Evolutionary conservation across 2,329 filamentous ascomycete species (phyloP).

Genomic region (Neodidymelliopsis sp.): DNA sequence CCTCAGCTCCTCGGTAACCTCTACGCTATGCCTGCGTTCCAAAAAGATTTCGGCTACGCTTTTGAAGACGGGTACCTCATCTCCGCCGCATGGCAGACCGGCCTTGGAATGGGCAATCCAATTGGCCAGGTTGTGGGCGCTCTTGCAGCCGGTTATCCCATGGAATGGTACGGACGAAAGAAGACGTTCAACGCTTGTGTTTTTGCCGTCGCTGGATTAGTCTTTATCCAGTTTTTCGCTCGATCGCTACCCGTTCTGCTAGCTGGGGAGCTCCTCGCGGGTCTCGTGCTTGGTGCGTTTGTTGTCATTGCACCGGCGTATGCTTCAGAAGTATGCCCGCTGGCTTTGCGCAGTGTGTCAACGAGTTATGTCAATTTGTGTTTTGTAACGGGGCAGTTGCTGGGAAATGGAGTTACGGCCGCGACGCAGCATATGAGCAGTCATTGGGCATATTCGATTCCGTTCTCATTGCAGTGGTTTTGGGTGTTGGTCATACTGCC

Average conservation of each 20-base stretch:
- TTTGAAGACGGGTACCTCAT: slow-evolving; percentile 40
- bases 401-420: slow-evolving; percentile 56
- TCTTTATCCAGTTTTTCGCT: slow-evolving; percentile 70
- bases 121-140: slow-evolving; percentile 66
- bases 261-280: slow-evolving; percentile 21
- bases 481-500: slow-evolving; percentile 71
- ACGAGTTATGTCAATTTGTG: slow-evolving; percentile 69
- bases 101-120: slow-evolving; percentile 59
- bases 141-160: slow-evolving; percentile 48
- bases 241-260: slow-evolving; percentile 37
- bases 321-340: slow-evolving; percentile 47
- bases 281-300: slow-evolving; percentile 26
- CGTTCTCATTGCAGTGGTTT: slow-evolving; percentile 75
- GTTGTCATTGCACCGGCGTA: slow-evolving; percentile 25
- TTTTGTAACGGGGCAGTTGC: slow-evolving; percentile 68
- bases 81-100: slow-evolving; percentile 51
- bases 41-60: slow-evolving; percentile 61
- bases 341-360: slow-evolving; percentile 64
- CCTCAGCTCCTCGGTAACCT: slow-evolving; percentile 70
- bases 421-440: slow-evolving; percentile 58
- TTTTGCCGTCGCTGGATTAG: slow-evolving; percentile 49
- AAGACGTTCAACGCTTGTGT: slow-evolving; percentile 23
- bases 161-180: slow-evolving; percentile 43
- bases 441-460: slow-evolving; percentile 67
- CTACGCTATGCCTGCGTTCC: slow-evolving; percentile 65